A percentile compares a stretch with the other conserved stretches of the same genome.
Evolutionary conservation across 371 early-diverging fungal genomes (phyloP).

Genomic region (Lichtheimia ornata): DNA sequence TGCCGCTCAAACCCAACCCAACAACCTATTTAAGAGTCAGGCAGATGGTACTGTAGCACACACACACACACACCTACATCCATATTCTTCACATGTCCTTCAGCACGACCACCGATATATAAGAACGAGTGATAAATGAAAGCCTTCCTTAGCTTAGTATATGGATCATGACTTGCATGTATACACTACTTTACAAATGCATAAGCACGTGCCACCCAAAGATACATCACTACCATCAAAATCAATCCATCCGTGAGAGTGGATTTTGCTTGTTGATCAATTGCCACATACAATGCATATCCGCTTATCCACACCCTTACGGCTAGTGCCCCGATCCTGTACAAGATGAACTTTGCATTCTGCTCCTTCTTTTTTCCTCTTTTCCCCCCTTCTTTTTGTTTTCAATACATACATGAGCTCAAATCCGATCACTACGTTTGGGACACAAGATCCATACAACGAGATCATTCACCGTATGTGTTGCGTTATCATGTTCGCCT

Average conservation of each 20-base stretch:
- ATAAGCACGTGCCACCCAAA: background rate
- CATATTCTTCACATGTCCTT: background rate
- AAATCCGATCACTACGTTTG: background rate
- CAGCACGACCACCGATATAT: background rate
- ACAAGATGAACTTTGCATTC: constrained; percentile 5
- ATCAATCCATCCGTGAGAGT: no score
- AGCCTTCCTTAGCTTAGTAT: background rate
- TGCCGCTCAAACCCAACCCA: background rate
- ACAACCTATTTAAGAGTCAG: background rate
- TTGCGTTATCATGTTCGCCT: background rate
- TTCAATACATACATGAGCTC: constrained; percentile 1
- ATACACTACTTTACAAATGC: background rate
- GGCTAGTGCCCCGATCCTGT: background rate
- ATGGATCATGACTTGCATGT: background rate
- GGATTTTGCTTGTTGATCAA: background rate
- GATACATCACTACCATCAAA: background rate
- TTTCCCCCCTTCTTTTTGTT: constrained; percentile 4
- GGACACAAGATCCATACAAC: background rate
- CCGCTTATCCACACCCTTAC: background rate
- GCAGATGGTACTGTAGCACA: no score
- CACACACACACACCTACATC: background rate
- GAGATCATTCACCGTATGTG: constrained; percentile 5
- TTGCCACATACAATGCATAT: background rate
- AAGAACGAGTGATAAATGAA: background rate
- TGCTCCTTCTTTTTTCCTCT: constrained; percentile 5